phyloP scores from a whole-genome alignment of 495 filamentous ascomycete species.

The Schizothecium vesticola region DNA sequence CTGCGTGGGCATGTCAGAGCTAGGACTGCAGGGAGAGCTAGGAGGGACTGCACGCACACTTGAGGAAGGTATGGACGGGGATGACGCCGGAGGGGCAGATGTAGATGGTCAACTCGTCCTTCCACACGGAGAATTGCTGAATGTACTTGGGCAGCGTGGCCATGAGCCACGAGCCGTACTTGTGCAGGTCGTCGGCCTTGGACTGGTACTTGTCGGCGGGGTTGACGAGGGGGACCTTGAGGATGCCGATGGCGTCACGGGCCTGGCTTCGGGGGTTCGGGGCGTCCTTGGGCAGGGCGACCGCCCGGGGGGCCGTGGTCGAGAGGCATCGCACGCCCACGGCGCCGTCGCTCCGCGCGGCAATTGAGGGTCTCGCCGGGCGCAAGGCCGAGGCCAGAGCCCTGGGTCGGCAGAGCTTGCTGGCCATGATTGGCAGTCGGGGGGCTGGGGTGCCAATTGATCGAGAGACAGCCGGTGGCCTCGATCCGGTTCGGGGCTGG shows the following conservation, averaged over 20 bases:
- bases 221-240: constrained; percentile 79
- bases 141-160: constrained; percentile 95
- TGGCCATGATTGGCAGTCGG: constrained; percentile 53
- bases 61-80: constrained; percentile 91
- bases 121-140: constrained; percentile 99
- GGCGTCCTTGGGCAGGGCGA: constrained; percentile 51
- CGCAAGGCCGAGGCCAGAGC: constrained; percentile 56
- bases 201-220: constrained; percentile 86
- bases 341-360: constrained; percentile 20
- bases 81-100: constrained; percentile 81
- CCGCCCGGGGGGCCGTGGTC: constrained; percentile 37
- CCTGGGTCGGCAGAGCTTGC: constrained; percentile 60
- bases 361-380: constrained; percentile 42
- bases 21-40: too few relatives aligned
- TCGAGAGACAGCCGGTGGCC: constrained; percentile 26
- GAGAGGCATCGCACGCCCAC: constrained; percentile 47
- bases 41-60: constrained; percentile 45
- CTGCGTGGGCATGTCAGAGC: constrained; percentile 20
- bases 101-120: constrained; percentile 94
- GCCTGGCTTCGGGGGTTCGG: constrained; percentile 66
- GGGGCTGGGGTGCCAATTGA: constrained; percentile 39
- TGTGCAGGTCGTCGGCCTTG: constrained; percentile 78
- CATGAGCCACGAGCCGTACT: constrained; percentile 93
- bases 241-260: constrained; percentile 46
- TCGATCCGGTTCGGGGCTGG: constrained; percentile 18